phyloP scores from a whole-genome alignment of 2,329 filamentous ascomycete genomes.

The Nothophaeocryptopus gaeumannii region DNA sequence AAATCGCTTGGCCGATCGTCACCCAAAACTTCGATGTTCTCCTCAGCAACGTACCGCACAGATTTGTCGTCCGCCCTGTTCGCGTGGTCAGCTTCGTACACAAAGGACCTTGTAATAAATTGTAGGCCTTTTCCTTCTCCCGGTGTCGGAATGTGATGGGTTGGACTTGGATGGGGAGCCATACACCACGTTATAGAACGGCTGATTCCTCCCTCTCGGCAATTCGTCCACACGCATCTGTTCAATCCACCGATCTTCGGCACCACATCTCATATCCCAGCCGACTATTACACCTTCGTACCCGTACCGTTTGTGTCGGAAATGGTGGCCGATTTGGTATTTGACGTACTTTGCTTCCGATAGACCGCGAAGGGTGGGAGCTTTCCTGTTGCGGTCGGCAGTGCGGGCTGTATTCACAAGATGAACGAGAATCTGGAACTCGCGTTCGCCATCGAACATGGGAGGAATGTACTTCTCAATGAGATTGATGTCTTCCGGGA shows the following conservation, averaged over 20 bases:
- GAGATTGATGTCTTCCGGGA: constrained; percentile 69
- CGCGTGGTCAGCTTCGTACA: constrained; percentile 41
- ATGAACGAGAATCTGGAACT: constrained; percentile 54
- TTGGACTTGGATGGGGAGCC: constrained; percentile 49
- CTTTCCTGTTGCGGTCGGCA: constrained; percentile 56
- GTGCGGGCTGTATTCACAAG: constrained; percentile 56
- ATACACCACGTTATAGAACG: constrained; percentile 85
- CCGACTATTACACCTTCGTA: constrained; percentile 82
- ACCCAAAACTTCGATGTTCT: constrained; percentile 70
- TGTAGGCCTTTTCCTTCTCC: too few species aligned
- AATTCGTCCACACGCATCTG: constrained; percentile 62
- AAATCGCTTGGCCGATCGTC: constrained; percentile 49
- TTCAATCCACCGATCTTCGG: constrained; percentile 61
- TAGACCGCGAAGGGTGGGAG: constrained; percentile 24
- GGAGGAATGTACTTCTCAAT: constrained; percentile 67
- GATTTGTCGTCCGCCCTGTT: constrained; percentile 63
- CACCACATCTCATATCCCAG: constrained; percentile 68
- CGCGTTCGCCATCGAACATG: constrained; percentile 52
- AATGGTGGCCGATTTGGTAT: constrained; percentile 77
- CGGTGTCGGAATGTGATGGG: not conserved
- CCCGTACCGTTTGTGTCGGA: constrained; percentile 74
- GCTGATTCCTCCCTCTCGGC: constrained; percentile 60
- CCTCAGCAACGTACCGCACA: constrained; percentile 73
- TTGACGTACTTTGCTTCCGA: constrained; percentile 39
- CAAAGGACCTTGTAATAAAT: constrained; percentile 80